Evolutionary conservation across 2,329 filamentous ascomycete species (phyloP), one percentile per base, ranked within the genome.

Genomic region (Verticillium nonalfalfae): DNA sequence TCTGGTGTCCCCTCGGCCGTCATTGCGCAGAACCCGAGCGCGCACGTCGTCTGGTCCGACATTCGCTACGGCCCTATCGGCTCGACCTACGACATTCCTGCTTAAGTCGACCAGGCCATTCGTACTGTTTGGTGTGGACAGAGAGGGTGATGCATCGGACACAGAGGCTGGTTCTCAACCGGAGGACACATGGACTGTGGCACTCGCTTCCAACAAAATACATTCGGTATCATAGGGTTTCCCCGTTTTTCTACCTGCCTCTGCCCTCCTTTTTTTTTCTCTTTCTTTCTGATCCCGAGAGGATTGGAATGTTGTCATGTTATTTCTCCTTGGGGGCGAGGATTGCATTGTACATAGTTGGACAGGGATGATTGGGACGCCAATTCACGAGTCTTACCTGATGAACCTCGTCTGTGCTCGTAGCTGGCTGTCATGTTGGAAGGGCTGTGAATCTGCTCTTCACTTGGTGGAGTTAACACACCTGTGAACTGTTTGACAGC

Each of bases 31-130:
- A 50, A 18, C 52, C 18, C 40, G 26, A 31, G 72, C 65, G 68
- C 78, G 57, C 71, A 72, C 58, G 78, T 81, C 36, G 70, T 71
- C n/a, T 81, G 73, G 71, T 80, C 78, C 57, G 80, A 80, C 73
- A 79, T 81, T 70, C 77, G 75, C 69, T 73, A 76, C 63, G 78
- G 79, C 9, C 73, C 78, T 35, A 75, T 81, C 64, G 74, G 74
- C 60, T 76, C 74, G 4, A 81, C 78, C 54, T 40, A 58, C 39
- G 38, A 58, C n/a, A 39, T 58, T 26, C 45, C 45, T 18, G 45
- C 45, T 2, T 52, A 52, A 52, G 45, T 18, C 26, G 26, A 5
- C 5, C 5, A 5, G 5, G 26, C 26, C 26, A 5, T 5, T 31
- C 26, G 26, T 31, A 31, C 26, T 4, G 26, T 31, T 31, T 31